Conservation (phyloP, 2,329 filamentous ascomycete species). For the Fusarium falciforme region DNA sequence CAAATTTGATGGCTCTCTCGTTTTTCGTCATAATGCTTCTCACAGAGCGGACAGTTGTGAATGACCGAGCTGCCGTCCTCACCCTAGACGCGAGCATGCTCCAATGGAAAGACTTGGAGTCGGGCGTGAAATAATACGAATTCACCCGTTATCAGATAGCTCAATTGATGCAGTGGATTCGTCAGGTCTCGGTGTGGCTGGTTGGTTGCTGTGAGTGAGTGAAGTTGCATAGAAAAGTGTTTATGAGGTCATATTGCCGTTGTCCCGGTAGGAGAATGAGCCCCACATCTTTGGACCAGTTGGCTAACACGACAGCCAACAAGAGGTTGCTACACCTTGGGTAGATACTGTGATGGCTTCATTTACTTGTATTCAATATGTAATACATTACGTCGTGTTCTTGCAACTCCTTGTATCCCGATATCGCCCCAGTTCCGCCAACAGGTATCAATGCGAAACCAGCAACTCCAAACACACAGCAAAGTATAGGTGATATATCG, state of each 20-base stretch:
- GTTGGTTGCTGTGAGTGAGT: neutral
- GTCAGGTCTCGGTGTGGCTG: neutral
- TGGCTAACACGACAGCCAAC: slow-evolving; percentile 26
- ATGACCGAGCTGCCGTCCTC: slow-evolving; percentile 20
- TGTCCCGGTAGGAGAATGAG: neutral
- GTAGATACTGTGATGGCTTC: neutral
- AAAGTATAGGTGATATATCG: neutral
- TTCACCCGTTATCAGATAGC: neutral
- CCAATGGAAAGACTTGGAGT: neutral
- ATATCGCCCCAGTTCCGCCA: neutral
- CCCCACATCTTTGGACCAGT: slow-evolving; percentile 34
- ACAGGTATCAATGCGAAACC: neutral
- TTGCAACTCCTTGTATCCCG: neutral
- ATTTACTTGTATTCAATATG: neutral
- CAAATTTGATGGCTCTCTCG: slow-evolving; percentile 69
- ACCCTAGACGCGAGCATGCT: slow-evolving; percentile 38
- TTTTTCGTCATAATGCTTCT: slow-evolving; percentile 48
- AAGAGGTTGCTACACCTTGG: neutral
- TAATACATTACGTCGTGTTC: slow-evolving; percentile 19
- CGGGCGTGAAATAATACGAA: neutral
- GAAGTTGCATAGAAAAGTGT: slow-evolving; percentile 6
- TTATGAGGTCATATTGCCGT: slow-evolving; percentile 37
- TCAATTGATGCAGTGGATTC: neutral
- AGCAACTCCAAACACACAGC: neutral
- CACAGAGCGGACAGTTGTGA: slow-evolving; percentile 12